Evolutionary conservation across 192 early-diverging fungal species (phyloP).

Genomic region (Coemansia sp.): DNA sequence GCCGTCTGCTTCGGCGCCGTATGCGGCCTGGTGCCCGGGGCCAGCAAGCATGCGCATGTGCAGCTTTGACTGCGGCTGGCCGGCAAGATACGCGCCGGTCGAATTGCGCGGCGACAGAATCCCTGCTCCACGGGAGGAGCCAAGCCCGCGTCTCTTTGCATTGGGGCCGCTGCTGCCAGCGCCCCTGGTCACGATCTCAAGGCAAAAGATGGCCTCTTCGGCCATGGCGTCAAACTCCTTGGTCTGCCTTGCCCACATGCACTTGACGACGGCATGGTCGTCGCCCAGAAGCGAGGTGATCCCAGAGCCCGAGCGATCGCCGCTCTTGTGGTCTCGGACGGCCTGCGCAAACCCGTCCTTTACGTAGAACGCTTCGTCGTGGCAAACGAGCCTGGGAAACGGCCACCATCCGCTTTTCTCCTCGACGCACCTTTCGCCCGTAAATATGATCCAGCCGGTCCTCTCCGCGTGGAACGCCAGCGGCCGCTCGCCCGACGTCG

Average conservation of each 20-base stretch:
- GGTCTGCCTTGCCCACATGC: constrained; percentile 70
- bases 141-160: constrained; percentile 10
- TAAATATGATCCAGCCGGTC: constrained; percentile 63
- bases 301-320: constrained; percentile 22
- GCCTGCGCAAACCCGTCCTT: constrained; percentile 64
- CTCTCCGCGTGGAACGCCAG: constrained; percentile 70
- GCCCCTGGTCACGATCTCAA: constrained; percentile 43
- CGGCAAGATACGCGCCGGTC: neutral
- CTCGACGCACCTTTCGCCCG: constrained; percentile 55
- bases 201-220: constrained; percentile 70
- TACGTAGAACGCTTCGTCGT: constrained; percentile 66
- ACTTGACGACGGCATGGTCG: constrained; percentile 56
- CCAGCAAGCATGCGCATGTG: constrained; percentile 10
- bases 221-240: constrained; percentile 60
- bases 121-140: too few relatives aligned
- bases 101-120: neutral
- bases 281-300: constrained; percentile 30
- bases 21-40: neutral
- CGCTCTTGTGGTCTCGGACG: constrained; percentile 54
- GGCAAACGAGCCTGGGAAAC: constrained; percentile 53
- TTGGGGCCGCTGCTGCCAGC: neutral
- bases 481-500: constrained; percentile 39
- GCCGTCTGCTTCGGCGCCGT: neutral
- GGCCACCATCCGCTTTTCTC: constrained; percentile 51
- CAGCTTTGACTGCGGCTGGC: constrained; percentile 20